These are phyloP conservation scores for Aspergillus fischeri DNA, from an alignment of 2,329 filamentous ascomycete genomes.

Conservation along the genomic window DNA sequence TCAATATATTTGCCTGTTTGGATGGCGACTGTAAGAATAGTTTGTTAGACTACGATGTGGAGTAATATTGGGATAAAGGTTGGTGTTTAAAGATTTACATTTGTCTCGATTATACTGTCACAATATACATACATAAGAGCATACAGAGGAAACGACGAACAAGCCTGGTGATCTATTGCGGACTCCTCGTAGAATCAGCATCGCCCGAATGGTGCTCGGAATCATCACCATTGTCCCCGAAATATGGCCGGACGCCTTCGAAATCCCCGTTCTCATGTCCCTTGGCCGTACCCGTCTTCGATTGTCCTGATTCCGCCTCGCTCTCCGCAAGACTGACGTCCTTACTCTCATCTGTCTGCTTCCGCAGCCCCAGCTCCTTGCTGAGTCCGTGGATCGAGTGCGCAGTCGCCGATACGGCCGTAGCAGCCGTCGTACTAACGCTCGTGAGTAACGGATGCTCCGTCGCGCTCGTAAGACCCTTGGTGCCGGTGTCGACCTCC, in stretches of 20 bases:
- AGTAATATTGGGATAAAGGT: not conserved
- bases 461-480: slow-evolving; percentile 5
- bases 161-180: not conserved
- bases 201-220: not conserved
- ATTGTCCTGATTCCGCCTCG: slow-evolving; percentile 35
- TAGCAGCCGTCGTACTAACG: slow-evolving; percentile 13
- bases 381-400: slow-evolving; percentile 13
- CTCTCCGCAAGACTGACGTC: slow-evolving; percentile 71
- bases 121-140: not conserved
- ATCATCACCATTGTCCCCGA: slow-evolving; percentile 8
- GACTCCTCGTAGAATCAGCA: not conserved
- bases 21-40: not conserved
- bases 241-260: slow-evolving; percentile 38
- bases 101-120: not conserved
- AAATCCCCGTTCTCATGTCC: slow-evolving; percentile 29
- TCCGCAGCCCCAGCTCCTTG: slow-evolving; percentile 66
- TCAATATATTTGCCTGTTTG: not conserved
- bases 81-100: not conserved
- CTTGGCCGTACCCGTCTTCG: slow-evolving; percentile 15
- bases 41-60: not conserved
- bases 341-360: slow-evolving; percentile 60
- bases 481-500: not conserved
- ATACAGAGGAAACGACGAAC: not conserved
- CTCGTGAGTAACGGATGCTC: slow-evolving; percentile 10
- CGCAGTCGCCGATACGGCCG: slow-evolving; percentile 10